Base-by-base conservation (phyloP, 176 grass and related monocot genomes). In the Oryza punctata region DNA sequence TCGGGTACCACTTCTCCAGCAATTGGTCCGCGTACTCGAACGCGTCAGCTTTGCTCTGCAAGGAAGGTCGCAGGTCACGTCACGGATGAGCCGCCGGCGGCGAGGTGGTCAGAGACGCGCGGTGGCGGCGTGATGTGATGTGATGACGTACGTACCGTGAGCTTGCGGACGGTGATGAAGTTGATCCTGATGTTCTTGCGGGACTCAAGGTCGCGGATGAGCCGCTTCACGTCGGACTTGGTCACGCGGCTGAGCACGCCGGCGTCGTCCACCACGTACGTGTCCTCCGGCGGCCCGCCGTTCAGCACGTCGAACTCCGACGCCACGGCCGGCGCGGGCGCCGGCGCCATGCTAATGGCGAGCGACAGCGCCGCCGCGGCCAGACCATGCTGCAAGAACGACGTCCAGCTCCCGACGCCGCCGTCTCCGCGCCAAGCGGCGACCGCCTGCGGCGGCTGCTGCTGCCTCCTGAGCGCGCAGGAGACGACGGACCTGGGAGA, bases 1-100 rank as follows among this genome's bases (percentile, higher is more conserved):
- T 96, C 19, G 96, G 93, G 79, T 99, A 99, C 96, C 96, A 99
- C 88, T 96, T 99, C 93, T 99, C 96, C 67, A 99, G 84, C 69
- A 99, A 80, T 81, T 96, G 93, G 87, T 99, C 96, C 57, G 96
- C 96, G 69, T 99, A 99, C 85, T 99, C 96, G 44, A 99, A 99
- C 77, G 96, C 96, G 83, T 99, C 96, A 14, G 93, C 91, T 38
- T 99, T 99, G 91, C 96, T 99, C 96, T 99, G 93, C 79, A 44
- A 78, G 35, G 35, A 6, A 27, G 14, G 57, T 13, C 32, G 2
- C 28, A 2, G 28, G n/a, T n/a, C n/a, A n/a, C n/a, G n/a, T n/a
- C n/a, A 37, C 33, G 19, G 15, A 15, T 37, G 64, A 33, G 43
- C 28, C 45, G 65, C 45, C 65, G 21, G 67, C 9, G 68, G 57